phyloP scores from a whole-genome alignment of 2,329 filamentous ascomycete genomes.

The Cladosporium sp. region DNA sequence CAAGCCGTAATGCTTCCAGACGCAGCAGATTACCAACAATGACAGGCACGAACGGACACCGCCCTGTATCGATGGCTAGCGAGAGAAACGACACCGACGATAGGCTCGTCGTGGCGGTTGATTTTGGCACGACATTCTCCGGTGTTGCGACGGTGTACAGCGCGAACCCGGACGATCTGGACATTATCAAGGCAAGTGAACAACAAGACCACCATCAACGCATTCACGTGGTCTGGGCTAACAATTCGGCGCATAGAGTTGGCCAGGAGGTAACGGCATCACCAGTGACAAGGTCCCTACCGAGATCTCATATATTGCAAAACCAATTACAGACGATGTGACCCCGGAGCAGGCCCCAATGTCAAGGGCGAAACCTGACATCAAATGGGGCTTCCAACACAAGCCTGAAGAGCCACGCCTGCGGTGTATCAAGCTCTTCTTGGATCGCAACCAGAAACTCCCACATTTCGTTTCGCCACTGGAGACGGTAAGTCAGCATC shows the following conservation, averaged over 20 bases:
- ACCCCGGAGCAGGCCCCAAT: constrained; percentile 11
- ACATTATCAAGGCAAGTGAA: constrained; percentile 53
- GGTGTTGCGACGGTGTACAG: constrained; percentile 53
- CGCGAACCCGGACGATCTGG: constrained; percentile 68
- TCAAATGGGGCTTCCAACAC: constrained; percentile 81
- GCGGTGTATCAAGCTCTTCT: constrained; percentile 79
- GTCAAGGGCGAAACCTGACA: constrained; percentile 13
- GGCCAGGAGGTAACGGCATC: constrained; percentile 79
- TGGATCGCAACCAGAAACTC: constrained; percentile 74
- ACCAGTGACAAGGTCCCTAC: constrained; percentile 86
- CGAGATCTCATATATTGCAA: constrained; percentile 61
- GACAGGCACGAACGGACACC: neutral
- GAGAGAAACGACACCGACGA: constrained; percentile 39
- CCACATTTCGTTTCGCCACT: constrained; percentile 76
- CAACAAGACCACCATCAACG: neutral
- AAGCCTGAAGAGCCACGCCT: constrained; percentile 71
- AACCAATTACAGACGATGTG: constrained; percentile 2
- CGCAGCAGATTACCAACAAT: neutral
- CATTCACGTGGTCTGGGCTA: constrained; percentile 30
- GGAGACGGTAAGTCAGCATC: constrained; percentile 39
- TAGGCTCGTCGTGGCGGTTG: constrained; percentile 70
- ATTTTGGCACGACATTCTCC: constrained; percentile 82
- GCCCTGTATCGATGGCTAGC: neutral
- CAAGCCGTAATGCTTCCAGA: neutral
- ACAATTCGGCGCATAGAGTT: constrained; percentile 56